Conservation (phyloP, 208 protist species). For the Trypanosoma avium region DNA sequence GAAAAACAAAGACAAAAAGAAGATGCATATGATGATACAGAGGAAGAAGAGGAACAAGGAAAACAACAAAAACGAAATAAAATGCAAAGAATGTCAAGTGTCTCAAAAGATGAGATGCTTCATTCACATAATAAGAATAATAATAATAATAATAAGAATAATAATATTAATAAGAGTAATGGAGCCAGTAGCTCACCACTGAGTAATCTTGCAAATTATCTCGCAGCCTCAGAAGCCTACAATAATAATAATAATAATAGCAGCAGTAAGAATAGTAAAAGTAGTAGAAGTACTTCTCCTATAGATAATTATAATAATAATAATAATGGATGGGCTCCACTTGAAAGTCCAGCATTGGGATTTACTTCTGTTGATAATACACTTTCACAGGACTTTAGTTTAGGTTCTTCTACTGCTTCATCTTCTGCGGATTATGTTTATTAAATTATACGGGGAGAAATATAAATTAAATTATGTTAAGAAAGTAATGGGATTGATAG, state of each 20-base stretch:
- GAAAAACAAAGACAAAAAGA: no score
- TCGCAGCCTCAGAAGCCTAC: not conserved
- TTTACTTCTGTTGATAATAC: slow-evolving; percentile 61
- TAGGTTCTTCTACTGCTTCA: slow-evolving; percentile 50
- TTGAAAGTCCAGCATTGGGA: slow-evolving; percentile 43
- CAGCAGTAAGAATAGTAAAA: not conserved
- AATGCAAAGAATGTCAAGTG: not conserved
- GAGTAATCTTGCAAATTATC: no score
- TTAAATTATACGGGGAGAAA: not conserved
- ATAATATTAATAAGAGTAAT: no score
- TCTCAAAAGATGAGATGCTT: not conserved
- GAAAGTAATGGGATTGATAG: not conserved
- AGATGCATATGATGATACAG: not conserved
- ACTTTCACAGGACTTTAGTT: slow-evolving; percentile 59
- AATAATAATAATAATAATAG: not conserved
- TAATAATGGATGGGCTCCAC: slow-evolving; percentile 11
- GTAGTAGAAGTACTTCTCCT: not conserved
- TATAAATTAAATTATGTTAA: not conserved
- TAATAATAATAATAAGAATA: not conserved
- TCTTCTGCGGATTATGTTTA: slow-evolving; percentile 45
- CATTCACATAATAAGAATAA: not conserved
- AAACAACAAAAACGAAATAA: not conserved
- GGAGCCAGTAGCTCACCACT: no score
- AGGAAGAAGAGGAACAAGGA: not conserved
- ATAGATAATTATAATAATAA: no score